phyloP scores from a whole-genome alignment of 2,329 filamentous ascomycete genomes.

The Cladophialophora exuberans region DNA sequence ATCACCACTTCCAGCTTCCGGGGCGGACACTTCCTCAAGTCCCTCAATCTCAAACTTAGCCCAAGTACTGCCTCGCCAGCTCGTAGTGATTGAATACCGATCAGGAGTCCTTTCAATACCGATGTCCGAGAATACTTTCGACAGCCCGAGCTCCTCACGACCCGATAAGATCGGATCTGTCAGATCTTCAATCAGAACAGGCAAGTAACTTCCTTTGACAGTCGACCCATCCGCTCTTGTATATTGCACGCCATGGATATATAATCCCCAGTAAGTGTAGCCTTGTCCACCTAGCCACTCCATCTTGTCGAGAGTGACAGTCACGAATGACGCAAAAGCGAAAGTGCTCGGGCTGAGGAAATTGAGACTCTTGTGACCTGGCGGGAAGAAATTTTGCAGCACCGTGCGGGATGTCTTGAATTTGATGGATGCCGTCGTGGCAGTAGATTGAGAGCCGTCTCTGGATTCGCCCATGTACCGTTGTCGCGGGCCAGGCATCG shows the following conservation, averaged over 20 bases:
- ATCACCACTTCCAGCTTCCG: too few relatives aligned
- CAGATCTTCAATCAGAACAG: conserved; percentile 61
- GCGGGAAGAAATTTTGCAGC: conserved; percentile 54
- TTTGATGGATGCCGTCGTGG: conserved; percentile 52
- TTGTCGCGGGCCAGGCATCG: conserved; percentile 38
- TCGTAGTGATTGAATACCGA: conserved; percentile 45
- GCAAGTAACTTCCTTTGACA: conserved; percentile 58
- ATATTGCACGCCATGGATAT: conserved; percentile 65
- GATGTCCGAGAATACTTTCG: conserved; percentile 60
- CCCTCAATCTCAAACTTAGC: not conserved
- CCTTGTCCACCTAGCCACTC: conserved; percentile 64
- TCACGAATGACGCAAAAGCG: conserved; percentile 47
- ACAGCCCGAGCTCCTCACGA: conserved; percentile 65
- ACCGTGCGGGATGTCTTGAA: conserved; percentile 57
- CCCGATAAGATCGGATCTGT: conserved; percentile 64
- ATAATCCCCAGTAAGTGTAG: conserved; percentile 62
- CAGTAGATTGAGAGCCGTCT: conserved; percentile 39
- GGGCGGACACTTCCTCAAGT: too few relatives aligned
- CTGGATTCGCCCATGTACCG: conserved; percentile 37
- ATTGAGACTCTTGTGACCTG: conserved; percentile 39
- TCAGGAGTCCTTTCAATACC: conserved; percentile 45
- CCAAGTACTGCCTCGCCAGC: conserved; percentile 43
- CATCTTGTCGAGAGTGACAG: conserved; percentile 54
- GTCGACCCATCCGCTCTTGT: conserved; percentile 52
- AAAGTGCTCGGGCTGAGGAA: conserved; percentile 51